Evolutionary conservation across 1,284 basidiomycete genomes (phyloP).

Genomic region (Tilletia caries): DNA sequence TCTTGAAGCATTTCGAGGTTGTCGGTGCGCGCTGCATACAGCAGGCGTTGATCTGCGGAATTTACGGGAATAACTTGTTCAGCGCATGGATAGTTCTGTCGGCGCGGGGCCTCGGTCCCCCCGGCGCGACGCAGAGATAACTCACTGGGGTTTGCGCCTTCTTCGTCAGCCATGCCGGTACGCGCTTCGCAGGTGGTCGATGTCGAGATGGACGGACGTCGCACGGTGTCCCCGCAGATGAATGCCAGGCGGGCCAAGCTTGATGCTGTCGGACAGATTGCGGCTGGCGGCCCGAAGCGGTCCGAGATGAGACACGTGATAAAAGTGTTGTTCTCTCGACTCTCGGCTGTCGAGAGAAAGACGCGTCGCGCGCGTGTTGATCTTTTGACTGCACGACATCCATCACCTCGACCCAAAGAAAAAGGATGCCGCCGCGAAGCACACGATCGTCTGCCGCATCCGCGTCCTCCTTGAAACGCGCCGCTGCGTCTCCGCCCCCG

Average conservation of each 20-base stretch:
- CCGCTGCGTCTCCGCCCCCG: too few relatives aligned
- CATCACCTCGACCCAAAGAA: background rate
- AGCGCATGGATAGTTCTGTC: background rate
- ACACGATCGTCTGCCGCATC: background rate
- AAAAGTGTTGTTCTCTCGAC: constrained; percentile 5
- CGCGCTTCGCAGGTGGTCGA: background rate
- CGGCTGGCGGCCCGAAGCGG: background rate
- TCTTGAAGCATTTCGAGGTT: constrained; percentile 39
- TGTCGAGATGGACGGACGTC: too few relatives aligned
- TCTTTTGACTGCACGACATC: background rate
- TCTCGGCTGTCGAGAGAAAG: too few relatives aligned
- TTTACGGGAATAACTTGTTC: background rate
- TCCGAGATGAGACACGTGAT: background rate
- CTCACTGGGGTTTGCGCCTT: constrained; percentile 9
- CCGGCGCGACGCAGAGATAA: background rate
- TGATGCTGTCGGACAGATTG: too few relatives aligned
- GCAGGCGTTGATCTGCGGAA: constrained; percentile 37
- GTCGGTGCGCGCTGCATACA: constrained; percentile 44
- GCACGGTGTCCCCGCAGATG: too few relatives aligned
- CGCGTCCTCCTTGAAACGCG: too few relatives aligned
- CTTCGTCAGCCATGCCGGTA: background rate
- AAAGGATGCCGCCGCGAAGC: background rate
- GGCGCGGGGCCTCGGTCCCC: too few relatives aligned
- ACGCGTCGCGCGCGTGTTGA: too few relatives aligned
- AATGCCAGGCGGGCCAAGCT: too few relatives aligned